Evolutionary conservation across 2,329 filamentous ascomycete genomes (phyloP), one percentile per base, ranked within the genome.

Genomic region (Trichoderma oligosporum): DNA sequence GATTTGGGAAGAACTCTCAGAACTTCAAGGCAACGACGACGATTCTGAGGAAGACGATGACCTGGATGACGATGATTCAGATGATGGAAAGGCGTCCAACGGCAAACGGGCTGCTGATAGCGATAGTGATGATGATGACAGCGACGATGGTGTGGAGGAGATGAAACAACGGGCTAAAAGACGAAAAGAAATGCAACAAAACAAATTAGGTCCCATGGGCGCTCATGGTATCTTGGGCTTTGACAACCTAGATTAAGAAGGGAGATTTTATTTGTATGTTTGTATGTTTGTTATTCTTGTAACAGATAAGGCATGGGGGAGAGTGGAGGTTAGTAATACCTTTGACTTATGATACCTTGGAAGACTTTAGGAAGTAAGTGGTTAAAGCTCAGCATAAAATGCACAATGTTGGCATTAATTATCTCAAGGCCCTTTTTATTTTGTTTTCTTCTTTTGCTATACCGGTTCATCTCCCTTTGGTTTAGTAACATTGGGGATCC

Each of bases 1-100:
- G 72, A 86, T 97, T 2, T 99, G 94, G 94, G 84, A 94, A 88
- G 84, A 94, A 68, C 82, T 86, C 60, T 76, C 81, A n/a, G 77
- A 76, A 57, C 70, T 78, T 2, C 78, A 81, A 20, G 77, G 75
- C 2, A 66, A 69, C 27, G 64, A 64, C 2, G 69, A 70, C 1
- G 77, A 77, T 1, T 78, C 78, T 0, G 80, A 82, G 0, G 79
- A 78, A 1, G 78, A 74, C 0, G 74, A 73, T 0, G 76, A 77
- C 0, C 72, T 73, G 0, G 77, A 79, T 11, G 75, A 77, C 8
- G 74, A 73, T 8, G 67, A 74, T 24, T 75, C 76, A n/a, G 75
- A 77, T 1, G 77, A 77, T 64, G 67, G 76, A 68, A 73, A 74
- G 61, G 65, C 70, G 61, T 66, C 76, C 68, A 70, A 70, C 35